phyloP scores from a whole-genome alignment of 257 asterid species.

The Avicennia marina region DNA sequence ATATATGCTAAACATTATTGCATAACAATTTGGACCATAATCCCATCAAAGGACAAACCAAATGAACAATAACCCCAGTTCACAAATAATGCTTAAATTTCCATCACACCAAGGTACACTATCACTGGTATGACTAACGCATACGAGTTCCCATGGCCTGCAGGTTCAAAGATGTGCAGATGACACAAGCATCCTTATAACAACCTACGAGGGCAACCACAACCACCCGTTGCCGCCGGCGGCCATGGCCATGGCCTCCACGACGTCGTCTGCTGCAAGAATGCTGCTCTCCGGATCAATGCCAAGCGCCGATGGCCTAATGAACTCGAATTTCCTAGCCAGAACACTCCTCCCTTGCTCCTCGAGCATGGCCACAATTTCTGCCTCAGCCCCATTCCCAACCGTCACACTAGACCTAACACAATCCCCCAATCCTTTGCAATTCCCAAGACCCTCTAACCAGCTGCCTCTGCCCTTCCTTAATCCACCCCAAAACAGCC shows the following conservation, averaged over 20 bases:
- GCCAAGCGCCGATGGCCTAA: constrained; percentile 79
- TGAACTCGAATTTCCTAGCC: constrained; percentile 74
- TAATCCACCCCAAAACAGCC: constrained; percentile 30
- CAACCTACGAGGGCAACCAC: constrained; percentile 94
- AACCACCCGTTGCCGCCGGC: constrained; percentile 95
- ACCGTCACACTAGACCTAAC: constrained; percentile 92
- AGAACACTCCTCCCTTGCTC: constrained; percentile 82
- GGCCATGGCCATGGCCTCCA: constrained; percentile 93
- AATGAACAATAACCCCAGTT: not conserved
- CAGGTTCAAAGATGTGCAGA: constrained; percentile 95
- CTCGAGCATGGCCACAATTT: constrained; percentile 86
- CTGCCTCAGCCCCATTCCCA: constrained; percentile 93
- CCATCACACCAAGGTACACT: not conserved
- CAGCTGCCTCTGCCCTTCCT: constrained; percentile 61
- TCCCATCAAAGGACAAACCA: too few species aligned
- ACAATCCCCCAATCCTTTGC: constrained; percentile 62
- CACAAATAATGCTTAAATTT: not conserved
- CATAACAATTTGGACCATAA: too few species aligned
- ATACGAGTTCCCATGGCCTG: not conserved
- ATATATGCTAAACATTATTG: too few species aligned
- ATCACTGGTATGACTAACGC: too few species aligned
- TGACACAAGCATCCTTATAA: constrained; percentile 61
- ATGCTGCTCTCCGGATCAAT: constrained; percentile 91
- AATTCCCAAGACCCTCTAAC: constrained; percentile 37
- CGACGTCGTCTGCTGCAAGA: constrained; percentile 90